Base-by-base conservation (phyloP, 2,329 filamentous ascomycete genomes). In the Xylaria sp. region DNA sequence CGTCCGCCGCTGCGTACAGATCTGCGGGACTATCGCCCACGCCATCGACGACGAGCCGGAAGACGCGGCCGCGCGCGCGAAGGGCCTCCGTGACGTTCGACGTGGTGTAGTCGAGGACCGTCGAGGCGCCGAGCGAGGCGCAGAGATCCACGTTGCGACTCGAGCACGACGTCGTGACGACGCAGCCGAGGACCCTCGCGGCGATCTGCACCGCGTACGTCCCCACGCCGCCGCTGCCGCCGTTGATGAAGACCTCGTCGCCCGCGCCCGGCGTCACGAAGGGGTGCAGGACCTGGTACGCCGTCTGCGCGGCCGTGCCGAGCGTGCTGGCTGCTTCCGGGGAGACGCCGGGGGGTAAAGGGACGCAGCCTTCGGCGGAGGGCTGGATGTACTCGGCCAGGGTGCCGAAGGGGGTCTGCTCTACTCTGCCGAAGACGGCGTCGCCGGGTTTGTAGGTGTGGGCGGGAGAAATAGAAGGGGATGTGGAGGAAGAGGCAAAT, bases 131-230 rank as follows among this genome's bases (percentile, higher is more conserved):
- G 0, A 92, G 78, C 2, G 80, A 78, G 69, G 84, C 84, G 75
- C 87, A 89, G 1, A 91, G 77, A 54, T 87, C 84, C 0, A 84
- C 81, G 76, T 91, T 92, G 6, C 77, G 77, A 0, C 80, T 82
- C 10, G 89, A 91, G 74, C 90, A 92, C 4, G 84, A 85, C 1
- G 83, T 82, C 1, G 85, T 87, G 39, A 92, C 89, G 70, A 86
- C 80, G 72, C 86, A 89, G 0, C 89, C 89, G 3, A 88, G 74
- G 0, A 81, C 80, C 76, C 90, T 91, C 8, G 89, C 89, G 9
- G 89, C 89, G 54, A 91, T 85, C 75, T 92, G 90, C 63, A 92
- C 87, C 0, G 83, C 86, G 66, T 85, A 90, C 0, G 84, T 83
- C 0, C 90, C 90, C 0, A 83, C 85, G 0, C 90, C 90, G 10